These are phyloP conservation scores for Phialophora verrucosa DNA, from an alignment of 2,329 filamentous ascomycete species.

Conservation along the genomic window DNA sequence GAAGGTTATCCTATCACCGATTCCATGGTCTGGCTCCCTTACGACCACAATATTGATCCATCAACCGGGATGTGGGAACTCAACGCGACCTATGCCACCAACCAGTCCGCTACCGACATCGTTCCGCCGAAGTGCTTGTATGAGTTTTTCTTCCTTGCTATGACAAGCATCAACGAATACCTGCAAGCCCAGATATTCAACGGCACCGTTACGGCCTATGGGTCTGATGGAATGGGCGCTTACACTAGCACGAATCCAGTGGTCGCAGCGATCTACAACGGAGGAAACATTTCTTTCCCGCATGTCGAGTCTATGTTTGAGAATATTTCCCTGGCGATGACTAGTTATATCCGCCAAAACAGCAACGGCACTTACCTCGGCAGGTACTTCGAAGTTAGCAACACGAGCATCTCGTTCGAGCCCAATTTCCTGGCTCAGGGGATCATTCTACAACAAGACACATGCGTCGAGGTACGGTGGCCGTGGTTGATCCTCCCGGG, in stretches of 20 bases:
- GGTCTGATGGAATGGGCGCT: not conserved
- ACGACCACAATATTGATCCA: constrained; percentile 3
- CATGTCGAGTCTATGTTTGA: constrained; percentile 2
- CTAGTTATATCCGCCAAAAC: constrained; percentile 1
- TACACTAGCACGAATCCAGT: constrained; percentile 3
- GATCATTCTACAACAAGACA: not conserved
- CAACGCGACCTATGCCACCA: not conserved
- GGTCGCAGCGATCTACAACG: not conserved
- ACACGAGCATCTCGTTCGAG: not conserved
- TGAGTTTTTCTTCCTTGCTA: constrained; percentile 2
- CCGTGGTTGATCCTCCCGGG: constrained; percentile 6
- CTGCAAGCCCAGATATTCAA: constrained; percentile 3
- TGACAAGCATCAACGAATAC: constrained; percentile 1
- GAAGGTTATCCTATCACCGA: constrained; percentile 3
- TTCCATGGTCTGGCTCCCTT: constrained; percentile 2
- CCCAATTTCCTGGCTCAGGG: constrained; percentile 6
- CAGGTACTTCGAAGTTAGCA: constrained; percentile 1
- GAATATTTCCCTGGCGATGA: constrained; percentile 4
- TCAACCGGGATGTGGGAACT: constrained; percentile 5
- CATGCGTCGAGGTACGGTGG: constrained; percentile 1
- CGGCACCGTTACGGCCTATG: constrained; percentile 1
- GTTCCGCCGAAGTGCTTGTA: not conserved
- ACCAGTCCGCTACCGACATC: constrained; percentile 4
- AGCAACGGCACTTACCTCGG: not conserved
- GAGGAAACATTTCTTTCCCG: not conserved